Base-by-base conservation (phyloP, 2,329 filamentous ascomycete species). In the Colletotrichum camelliae region DNA sequence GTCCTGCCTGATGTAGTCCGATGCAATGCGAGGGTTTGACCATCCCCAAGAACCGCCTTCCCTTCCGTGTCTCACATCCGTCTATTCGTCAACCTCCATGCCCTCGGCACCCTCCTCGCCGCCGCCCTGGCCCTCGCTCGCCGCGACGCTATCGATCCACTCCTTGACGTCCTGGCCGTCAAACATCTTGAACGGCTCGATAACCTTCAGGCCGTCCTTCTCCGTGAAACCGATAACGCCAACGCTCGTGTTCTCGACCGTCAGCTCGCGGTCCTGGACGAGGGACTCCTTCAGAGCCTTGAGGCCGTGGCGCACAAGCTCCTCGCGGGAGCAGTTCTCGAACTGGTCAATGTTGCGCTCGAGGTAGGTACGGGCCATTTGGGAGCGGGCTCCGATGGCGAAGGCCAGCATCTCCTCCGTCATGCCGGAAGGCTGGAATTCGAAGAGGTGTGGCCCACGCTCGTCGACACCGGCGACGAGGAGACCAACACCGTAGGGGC, bases 371-470 rank as follows among this genome's bases (percentile, higher is more conserved):
- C 97, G 90, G 29, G 97, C 97, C 95, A 98, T 98, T 89, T 99
- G 97, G 85, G 94, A 97, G 81, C 97, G 91, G 64, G 97, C 97
- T 69, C 97, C 97, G 84, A 99, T 99, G 75, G 96, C 96, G 83
- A 96, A 98, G 29, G 97, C 97, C 66, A 94, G 85, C 95, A 98
- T 98, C 91, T 99, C 97, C 84, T 98, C 95, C 81, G 96, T 98
- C 90, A 98, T 94, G 64, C 97, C 97, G 70, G 92, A 95, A 13
- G 97, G 97, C 88, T 98, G 96, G 90, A 99, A 99, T 87, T 99
- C 97, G 87, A 98, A 99, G 78, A 99, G 91, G 87, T 99, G 97
- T 52, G 97, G 96, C 33, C 97, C 97, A 65, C 94, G 93, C 82
- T 98, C 95, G 85, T 99, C 97, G 70, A 98, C 95, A 78, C 97